Conservation (phyloP, 768 basidiomycete genomes). For the Lyophyllum semitale region DNA sequence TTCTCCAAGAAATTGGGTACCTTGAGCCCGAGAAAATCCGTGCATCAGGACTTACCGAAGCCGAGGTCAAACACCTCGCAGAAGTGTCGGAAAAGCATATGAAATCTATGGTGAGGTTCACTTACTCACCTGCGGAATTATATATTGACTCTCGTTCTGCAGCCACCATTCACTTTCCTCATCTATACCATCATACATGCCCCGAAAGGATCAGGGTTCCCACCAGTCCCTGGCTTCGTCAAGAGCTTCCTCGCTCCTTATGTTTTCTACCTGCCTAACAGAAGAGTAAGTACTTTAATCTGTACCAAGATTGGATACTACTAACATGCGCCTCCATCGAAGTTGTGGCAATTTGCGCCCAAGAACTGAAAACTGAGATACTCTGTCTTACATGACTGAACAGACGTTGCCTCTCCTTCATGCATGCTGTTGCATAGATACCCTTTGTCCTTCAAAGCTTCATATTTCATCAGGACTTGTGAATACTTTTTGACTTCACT, state of each 20-base stretch:
- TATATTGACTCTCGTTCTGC: background rate
- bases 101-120: constrained; percentile 19
- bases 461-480: too few relatives aligned
- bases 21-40: constrained; percentile 18
- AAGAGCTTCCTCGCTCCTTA: constrained; percentile 17
- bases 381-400: background rate
- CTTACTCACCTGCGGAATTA: background rate
- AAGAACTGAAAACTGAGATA: constrained; percentile 1
- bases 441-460: background rate
- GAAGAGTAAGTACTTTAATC: constrained; percentile 11
- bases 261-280: constrained; percentile 16
- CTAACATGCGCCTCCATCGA: background rate
- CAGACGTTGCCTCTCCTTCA: background rate
- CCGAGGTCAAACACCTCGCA: constrained; percentile 16
- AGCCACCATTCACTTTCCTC: constrained; percentile 18
- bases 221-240: constrained; percentile 17
- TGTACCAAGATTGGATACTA: background rate
- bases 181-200: constrained; percentile 17
- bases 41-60: constrained; percentile 19
- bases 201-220: constrained; percentile 17
- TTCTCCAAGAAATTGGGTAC: constrained; percentile 18
- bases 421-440: background rate
- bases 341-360: constrained; percentile 15
- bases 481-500: too few relatives aligned
- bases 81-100: constrained; percentile 18